phyloP scores from a whole-genome alignment of 2,329 filamentous ascomycete species.

The Alternaria tenuissima region DNA sequence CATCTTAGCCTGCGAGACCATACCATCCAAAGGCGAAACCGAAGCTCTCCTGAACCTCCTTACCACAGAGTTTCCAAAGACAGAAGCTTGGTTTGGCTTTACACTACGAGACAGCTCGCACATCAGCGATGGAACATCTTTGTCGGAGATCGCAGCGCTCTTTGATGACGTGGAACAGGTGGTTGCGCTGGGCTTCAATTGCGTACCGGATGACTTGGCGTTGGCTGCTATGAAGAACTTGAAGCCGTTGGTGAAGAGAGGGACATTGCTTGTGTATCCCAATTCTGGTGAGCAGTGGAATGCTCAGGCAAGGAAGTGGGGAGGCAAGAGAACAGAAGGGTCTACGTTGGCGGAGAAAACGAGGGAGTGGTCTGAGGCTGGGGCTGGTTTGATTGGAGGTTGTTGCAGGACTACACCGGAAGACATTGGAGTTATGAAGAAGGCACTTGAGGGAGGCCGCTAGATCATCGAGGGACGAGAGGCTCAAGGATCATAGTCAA shows the following conservation, averaged over 20 bases:
- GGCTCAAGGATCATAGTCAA: background rate
- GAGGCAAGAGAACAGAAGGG: slow-evolving; percentile 36
- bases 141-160: slow-evolving; percentile 43
- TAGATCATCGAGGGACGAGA: background rate
- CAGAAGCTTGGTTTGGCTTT: slow-evolving; percentile 54
- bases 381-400: slow-evolving; percentile 56
- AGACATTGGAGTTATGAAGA: slow-evolving; percentile 49
- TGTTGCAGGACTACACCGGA: slow-evolving; percentile 57
- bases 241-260: slow-evolving; percentile 37
- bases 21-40: slow-evolving; percentile 53
- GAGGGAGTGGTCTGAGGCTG: slow-evolving; percentile 45
- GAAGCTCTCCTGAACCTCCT: slow-evolving; percentile 53
- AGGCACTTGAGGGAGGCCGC: slow-evolving; percentile 21
- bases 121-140: slow-evolving; percentile 54
- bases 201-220: slow-evolving; percentile 49
- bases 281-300: slow-evolving; percentile 60
- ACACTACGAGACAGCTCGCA: slow-evolving; percentile 49
- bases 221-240: slow-evolving; percentile 46
- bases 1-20: slow-evolving; percentile 57
- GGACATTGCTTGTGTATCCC: slow-evolving; percentile 53
- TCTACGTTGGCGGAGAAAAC: slow-evolving; percentile 38
- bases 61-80: slow-evolving; percentile 45
- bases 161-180: slow-evolving; percentile 45
- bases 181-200: slow-evolving; percentile 58
- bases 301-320: slow-evolving; percentile 50